phyloP scores from a whole-genome alignment of 2,329 filamentous ascomycete genomes.

The Talaromyces sp. region DNA sequence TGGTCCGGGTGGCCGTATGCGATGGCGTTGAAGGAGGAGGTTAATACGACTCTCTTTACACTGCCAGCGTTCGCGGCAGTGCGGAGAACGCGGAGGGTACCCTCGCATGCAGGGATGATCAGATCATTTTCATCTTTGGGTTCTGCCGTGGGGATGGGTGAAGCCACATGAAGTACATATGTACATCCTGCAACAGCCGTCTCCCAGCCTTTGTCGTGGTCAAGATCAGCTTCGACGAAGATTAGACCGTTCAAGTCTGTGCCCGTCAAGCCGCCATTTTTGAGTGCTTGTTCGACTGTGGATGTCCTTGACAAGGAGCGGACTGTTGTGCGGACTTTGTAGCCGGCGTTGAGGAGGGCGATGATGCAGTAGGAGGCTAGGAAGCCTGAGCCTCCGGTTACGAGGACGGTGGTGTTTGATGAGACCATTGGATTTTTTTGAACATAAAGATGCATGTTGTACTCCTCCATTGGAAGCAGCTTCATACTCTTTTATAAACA shows the following conservation, averaged over 20 bases:
- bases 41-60: background rate
- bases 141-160: background rate
- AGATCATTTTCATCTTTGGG: background rate
- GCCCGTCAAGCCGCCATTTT: background rate
- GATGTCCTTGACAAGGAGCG: background rate
- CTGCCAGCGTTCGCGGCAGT: background rate
- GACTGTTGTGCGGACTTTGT: background rate
- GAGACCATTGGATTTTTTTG: background rate
- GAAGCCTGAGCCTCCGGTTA: constrained; percentile 5
- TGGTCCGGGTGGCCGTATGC: background rate
- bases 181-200: background rate
- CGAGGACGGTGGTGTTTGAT: background rate
- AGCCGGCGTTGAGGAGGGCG: background rate
- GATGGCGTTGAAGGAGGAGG: constrained; percentile 12
- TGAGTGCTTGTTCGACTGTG: background rate
- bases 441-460: background rate
- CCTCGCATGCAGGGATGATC: background rate
- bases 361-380: constrained; percentile 8
- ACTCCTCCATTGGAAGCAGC: background rate
- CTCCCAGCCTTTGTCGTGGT: background rate
- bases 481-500: background rate
- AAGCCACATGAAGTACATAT: background rate
- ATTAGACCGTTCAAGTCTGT: background rate
- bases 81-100: background rate
- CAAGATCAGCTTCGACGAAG: background rate